A percentile compares a stretch with the other conserved stretches of the same genome.
These are phyloP conservation scores for Carpinus viminea DNA, from an alignment of 306 rosid genomes.

Conservation along the genomic window DNA sequence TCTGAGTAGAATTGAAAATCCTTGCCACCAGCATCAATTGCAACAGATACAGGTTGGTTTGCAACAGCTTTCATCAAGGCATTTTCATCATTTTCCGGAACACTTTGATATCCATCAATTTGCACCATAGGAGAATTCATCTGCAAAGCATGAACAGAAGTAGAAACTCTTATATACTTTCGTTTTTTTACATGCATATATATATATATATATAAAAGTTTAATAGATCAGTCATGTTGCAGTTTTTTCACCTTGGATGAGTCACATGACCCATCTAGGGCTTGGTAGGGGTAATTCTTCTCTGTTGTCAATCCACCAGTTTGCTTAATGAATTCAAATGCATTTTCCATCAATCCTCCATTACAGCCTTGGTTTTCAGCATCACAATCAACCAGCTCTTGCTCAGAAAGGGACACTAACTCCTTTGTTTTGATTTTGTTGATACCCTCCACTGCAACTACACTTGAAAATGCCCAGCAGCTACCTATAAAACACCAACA, in stretches of 20 bases:
- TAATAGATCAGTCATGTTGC: not conserved
- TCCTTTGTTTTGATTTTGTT: slow-evolving; percentile 38
- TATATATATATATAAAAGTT: not conserved
- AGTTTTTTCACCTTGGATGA: slow-evolving; percentile 35
- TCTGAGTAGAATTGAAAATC: slow-evolving; percentile 56
- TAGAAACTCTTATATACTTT: not conserved
- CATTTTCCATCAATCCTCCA: slow-evolving; percentile 48
- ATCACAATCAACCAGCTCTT: slow-evolving; percentile 48
- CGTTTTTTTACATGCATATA: not conserved
- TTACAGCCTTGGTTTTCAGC: slow-evolving; percentile 42
- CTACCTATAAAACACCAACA: slow-evolving; percentile 31
- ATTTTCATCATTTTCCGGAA: slow-evolving; percentile 48
- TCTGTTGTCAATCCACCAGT: slow-evolving; percentile 48
- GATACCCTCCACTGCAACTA: slow-evolving; percentile 51
- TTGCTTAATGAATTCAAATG: slow-evolving; percentile 39
- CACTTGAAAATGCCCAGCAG: slow-evolving; percentile 59
- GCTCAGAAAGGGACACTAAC: slow-evolving; percentile 46
- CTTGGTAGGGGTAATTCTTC: slow-evolving; percentile 43
- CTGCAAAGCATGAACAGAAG: slow-evolving; percentile 18
- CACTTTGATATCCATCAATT: slow-evolving; percentile 52
- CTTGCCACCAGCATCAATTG: slow-evolving; percentile 52
- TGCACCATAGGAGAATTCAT: slow-evolving; percentile 30
- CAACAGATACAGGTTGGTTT: slow-evolving; percentile 47
- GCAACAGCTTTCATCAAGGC: slow-evolving; percentile 56
- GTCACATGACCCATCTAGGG: slow-evolving; percentile 33